Percentiles rank a stretch among this genome's conserved stretches.
Conservation (phyloP, 768 basidiomycete species). For the Hericium alpestre region DNA sequence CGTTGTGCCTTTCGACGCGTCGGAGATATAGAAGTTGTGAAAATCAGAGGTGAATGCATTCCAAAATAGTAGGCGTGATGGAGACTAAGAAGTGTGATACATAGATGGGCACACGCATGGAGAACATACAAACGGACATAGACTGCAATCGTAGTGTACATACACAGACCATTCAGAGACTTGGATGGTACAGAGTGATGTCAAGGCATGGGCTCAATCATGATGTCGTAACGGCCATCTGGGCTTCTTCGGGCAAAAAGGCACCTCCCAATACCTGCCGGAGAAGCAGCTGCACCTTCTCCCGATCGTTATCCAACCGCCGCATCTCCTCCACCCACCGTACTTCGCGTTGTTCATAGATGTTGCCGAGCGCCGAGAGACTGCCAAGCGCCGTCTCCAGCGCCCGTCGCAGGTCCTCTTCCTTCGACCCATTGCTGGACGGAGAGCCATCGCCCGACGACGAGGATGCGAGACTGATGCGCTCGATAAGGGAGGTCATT, state of each 20-base stretch:
- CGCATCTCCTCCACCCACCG: slow-evolving; percentile 66
- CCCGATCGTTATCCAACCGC: slow-evolving; percentile 53
- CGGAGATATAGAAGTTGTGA: no score
- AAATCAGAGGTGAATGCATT: no score
- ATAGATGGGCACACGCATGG: neutral
- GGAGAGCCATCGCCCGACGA: slow-evolving; percentile 49
- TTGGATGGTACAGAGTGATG: neutral
- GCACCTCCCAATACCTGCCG: slow-evolving; percentile 44
- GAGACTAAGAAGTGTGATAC: no score
- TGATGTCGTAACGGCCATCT: neutral
- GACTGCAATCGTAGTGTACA: neutral
- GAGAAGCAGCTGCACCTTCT: slow-evolving; percentile 54
- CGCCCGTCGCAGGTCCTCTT: slow-evolving; percentile 58
- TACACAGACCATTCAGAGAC: neutral
- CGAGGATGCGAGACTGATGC: slow-evolving; percentile 28
- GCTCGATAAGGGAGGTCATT: slow-evolving; percentile 39
- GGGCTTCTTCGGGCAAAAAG: neutral
- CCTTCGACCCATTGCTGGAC: slow-evolving; percentile 34
- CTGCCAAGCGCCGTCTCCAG: slow-evolving; percentile 60
- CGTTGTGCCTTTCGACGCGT: no score
- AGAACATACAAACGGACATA: neutral
- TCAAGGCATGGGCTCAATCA: neutral
- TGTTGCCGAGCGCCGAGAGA: slow-evolving; percentile 46
- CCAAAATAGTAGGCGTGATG: no score
- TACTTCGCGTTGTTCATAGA: slow-evolving; percentile 60